Base-by-base conservation (phyloP, 208 protist genomes). In the Leishmania aethiopica region DNA sequence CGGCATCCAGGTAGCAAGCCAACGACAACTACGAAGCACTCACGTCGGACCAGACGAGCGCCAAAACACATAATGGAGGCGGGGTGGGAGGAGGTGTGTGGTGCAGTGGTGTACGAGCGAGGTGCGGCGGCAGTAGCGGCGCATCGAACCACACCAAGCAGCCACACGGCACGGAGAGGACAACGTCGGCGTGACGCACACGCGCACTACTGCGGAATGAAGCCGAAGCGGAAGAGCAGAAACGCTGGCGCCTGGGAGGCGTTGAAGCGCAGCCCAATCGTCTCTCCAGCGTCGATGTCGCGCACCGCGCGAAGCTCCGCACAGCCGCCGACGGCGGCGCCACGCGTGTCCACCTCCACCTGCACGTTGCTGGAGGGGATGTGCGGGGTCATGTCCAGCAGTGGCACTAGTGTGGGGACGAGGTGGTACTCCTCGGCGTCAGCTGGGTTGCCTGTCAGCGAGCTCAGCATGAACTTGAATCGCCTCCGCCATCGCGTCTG, bases 191-290 rank as follows among this genome's bases (percentile, higher is more conserved):
- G 75, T 35, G 19, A 42, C 40, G n/a, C 4, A 45, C 73, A 42
- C 19, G 32, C 51, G 40, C 73, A n/a, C 75, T 84, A 93, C 81
- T 90, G 82, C 8, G 93, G 93, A 79, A 96, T 88, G 72, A 96
- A 96, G 25, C 93, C 93, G 80, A 96, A 96, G 51, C 93, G 91
- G 78, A 93, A 96, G 28, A 96, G 88, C 45, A 89, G 84, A 75
- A 96, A 96, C 6, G 91, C 88, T 0, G 86, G 87, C 5, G 88
- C 74, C 28, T 95, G 93, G 10, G 91, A 91, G 45, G 87, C 51
- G 83, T 93, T 95, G 85, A 91, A 96, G 74, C 91, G 89, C 79
- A 96, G 82, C 19, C 93, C 91, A 62, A 96, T 92, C 64, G 85
- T 69, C 86, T 96, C 93, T 15, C 93, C 93, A n/a, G 78, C 87